Base-by-base conservation (phyloP, 305 asterid species). In the Rubia balearica region DNA sequence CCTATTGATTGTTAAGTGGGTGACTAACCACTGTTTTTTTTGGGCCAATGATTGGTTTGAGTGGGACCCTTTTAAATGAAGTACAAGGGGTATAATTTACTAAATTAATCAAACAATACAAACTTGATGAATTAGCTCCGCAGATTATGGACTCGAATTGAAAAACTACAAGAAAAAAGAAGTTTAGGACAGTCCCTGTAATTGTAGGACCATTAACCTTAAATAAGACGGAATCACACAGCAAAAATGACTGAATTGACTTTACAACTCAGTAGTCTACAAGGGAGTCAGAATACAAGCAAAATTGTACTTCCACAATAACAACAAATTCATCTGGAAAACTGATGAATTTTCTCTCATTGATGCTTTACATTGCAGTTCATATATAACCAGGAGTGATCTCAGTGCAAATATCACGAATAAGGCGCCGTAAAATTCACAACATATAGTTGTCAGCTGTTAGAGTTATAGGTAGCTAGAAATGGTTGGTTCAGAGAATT, bases 1-100 rank as follows among this genome's bases (percentile, higher is more conserved):
- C 14, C 62, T 36, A 71, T 48, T 72, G 49, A 71, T 56, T 72
- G 68, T 19, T 48, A 13, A 61, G 75, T 67, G 36, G 38, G 63
- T 9, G 36, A 1, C 33, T 22, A 30, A 22, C 63, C 27, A 19
- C 61, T 56, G 33, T 8, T 9, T 51, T 22, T 53, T 72, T 22
- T 19, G 14, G 38, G 7, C 71, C 36, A 13, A 61, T 73, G 76
- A 73, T 73, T 73, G 61, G 13, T 7, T 56, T 7, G 33, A 19
- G 13, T 19, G 61, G 61, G 61, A 9, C 61, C 61, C 30, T 21
- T 22, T 21, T 69, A 4, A 36, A 38, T 53, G n/a, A 55, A 61
- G n/a, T n/a, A n/a, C n/a, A n/a, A n/a, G n/a, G n/a, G n/a, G n/a
- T n/a, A n/a, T n/a, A n/a, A 53, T 5, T 30, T 12, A 19, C 1